These are phyloP conservation scores for Pyrus betulifolia DNA, from an alignment of 306 rosid genomes.

Conservation along the genomic window DNA sequence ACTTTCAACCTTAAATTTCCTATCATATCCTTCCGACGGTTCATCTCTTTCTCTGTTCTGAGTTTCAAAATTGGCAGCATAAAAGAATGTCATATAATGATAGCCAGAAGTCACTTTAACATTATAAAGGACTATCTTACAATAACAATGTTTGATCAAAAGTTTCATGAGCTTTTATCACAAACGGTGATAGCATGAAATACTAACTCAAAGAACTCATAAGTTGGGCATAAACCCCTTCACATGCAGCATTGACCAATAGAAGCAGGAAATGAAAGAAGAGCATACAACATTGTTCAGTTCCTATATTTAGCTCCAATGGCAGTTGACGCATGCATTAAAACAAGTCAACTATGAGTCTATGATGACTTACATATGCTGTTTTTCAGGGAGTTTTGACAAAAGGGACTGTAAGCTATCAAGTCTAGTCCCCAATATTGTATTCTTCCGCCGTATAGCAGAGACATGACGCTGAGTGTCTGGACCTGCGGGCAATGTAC, in stretches of 20 bases:
- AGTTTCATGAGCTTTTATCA: not conserved
- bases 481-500: conserved; percentile 66
- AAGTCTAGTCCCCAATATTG: conserved; percentile 91
- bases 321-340: not conserved
- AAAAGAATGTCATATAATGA: conserved; percentile 15
- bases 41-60: conserved; percentile 93
- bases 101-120: not conserved
- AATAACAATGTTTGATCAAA: not conserved
- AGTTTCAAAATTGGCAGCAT: conserved; percentile 17
- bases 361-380: conserved; percentile 55
- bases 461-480: conserved; percentile 88
- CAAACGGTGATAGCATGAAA: not conserved
- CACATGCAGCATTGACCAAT: not conserved
- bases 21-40: conserved; percentile 86
- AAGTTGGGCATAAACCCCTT: not conserved
- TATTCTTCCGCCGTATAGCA: conserved; percentile 89
- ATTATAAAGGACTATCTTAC: not conserved
- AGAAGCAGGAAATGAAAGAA: not conserved
- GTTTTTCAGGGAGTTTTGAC: conserved; percentile 79
- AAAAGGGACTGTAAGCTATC: conserved; percentile 84
- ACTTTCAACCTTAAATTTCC: conserved; percentile 71
- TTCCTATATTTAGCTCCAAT: not conserved
- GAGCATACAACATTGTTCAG: not conserved
- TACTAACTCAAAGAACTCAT: not conserved
- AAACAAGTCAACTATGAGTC: not conserved